A percentile compares a stretch with the other conserved stretches of the same genome.
These are phyloP conservation scores for Podila horticola DNA, from an alignment of 192 early-diverging fungal genomes.

Conservation along the genomic window DNA sequence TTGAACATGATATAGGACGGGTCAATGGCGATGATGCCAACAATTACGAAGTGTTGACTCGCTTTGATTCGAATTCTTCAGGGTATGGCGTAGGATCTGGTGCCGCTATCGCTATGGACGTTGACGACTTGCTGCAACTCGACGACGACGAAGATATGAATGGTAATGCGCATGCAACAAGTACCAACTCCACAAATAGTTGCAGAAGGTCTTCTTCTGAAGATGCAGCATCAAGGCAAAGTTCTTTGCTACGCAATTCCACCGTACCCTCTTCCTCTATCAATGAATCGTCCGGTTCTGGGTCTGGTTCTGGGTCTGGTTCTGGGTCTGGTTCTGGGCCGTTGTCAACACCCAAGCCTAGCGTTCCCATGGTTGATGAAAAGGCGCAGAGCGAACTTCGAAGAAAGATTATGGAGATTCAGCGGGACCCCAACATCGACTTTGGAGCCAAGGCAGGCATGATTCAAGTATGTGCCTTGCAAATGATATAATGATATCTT, in stretches of 20 bases:
- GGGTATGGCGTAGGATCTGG: neutral
- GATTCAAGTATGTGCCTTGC: slow-evolving; percentile 67
- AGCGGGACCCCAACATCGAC: slow-evolving; percentile 58
- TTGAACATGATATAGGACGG: slow-evolving; percentile 2
- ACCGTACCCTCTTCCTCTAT: neutral
- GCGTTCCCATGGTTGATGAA: slow-evolving; percentile 40
- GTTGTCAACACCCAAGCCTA: neutral
- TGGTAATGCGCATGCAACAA: neutral
- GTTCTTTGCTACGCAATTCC: neutral
- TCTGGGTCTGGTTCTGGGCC: neutral
- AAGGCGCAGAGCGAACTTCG: slow-evolving; percentile 60
- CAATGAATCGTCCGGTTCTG: neutral
- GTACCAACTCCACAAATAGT: neutral
- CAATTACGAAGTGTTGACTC: neutral
- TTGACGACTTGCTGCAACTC: neutral
- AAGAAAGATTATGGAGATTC: slow-evolving; percentile 75
- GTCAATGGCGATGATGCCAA: neutral
- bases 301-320: neutral
- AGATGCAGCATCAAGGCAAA: too few relatives aligned
- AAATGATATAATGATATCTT: too few relatives aligned
- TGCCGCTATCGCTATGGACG: neutral
- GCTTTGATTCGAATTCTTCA: neutral
- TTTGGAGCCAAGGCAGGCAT: slow-evolving; percentile 72
- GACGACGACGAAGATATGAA: neutral
- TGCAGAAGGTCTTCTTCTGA: too few relatives aligned